Conservation (phyloP, 345 rosid genomes). For the Erysimum cheiranthoides region DNA sequence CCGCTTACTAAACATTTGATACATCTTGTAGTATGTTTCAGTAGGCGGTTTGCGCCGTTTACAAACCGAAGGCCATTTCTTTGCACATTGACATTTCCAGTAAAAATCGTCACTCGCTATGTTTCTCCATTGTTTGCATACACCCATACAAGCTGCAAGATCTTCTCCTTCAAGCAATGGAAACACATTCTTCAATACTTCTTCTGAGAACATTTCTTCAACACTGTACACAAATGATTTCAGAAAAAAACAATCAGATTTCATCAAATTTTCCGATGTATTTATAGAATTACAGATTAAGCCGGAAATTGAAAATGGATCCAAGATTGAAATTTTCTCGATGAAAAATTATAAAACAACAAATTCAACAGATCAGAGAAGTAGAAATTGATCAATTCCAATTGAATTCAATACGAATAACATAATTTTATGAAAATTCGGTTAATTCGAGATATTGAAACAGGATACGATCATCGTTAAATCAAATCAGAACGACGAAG, state of each 20-base stretch:
- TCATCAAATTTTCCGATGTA: neutral
- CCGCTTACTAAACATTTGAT: slow-evolving; percentile 65
- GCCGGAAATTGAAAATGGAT: neutral
- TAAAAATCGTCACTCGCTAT: slow-evolving; percentile 80
- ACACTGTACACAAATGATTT: neutral
- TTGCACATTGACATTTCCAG: slow-evolving; percentile 90
- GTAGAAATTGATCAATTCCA: neutral
- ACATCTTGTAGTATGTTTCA: slow-evolving; percentile 69
- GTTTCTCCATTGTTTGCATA: slow-evolving; percentile 83
- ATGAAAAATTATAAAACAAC: neutral
- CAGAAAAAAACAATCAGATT: neutral
- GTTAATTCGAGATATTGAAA: neutral
- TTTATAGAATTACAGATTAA: neutral
- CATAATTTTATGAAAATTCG: neutral
- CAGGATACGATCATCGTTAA: slow-evolving; percentile 7
- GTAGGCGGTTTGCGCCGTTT: slow-evolving; percentile 71
- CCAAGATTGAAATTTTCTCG: neutral
- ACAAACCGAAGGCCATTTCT: slow-evolving; percentile 93
- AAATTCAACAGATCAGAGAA: neutral
- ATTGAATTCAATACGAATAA: neutral
- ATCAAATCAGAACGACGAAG: neutral
- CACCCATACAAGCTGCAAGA: slow-evolving; percentile 82
- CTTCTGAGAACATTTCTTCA: slow-evolving; percentile 63
- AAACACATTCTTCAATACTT: slow-evolving; percentile 81
- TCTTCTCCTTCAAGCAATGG: slow-evolving; percentile 76